phyloP scores from a whole-genome alignment of 1,284 basidiomycete species.

The Boletus hoseneyae region DNA sequence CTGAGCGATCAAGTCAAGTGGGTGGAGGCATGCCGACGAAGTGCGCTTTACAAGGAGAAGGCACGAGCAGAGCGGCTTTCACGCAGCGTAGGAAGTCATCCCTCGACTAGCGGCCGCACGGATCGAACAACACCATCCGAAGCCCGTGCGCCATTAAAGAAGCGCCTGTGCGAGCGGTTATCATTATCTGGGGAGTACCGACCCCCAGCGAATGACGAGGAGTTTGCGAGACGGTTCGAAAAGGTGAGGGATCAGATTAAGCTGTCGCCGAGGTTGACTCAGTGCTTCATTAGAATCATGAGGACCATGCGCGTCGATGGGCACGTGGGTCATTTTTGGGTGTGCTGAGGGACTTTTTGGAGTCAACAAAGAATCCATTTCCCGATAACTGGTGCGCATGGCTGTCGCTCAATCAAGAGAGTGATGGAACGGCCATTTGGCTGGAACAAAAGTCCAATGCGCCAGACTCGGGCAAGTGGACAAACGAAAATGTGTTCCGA shows the following conservation, averaged over 20 bases:
- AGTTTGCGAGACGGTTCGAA: constrained; percentile 59
- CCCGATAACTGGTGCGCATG: constrained; percentile 51
- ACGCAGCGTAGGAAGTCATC: constrained; percentile 19
- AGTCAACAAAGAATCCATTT: constrained; percentile 26
- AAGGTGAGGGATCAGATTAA: constrained; percentile 45
- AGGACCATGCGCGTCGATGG: constrained; percentile 67
- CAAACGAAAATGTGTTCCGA: constrained; percentile 53
- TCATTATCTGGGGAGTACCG: constrained; percentile 46
- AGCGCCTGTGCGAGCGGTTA: constrained; percentile 46
- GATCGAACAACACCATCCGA: constrained; percentile 17
- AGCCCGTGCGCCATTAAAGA: constrained; percentile 40
- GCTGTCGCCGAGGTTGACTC: constrained; percentile 5
- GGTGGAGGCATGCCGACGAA: constrained; percentile 55
- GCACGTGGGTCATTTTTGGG: constrained; percentile 62
- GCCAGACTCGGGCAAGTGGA: constrained; percentile 59
- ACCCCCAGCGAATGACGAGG: constrained; percentile 57
- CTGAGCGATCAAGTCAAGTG: constrained; percentile 47
- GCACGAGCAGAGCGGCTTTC: constrained; percentile 40
- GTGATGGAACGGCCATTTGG: constrained; percentile 75
- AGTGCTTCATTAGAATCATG: constrained; percentile 51
- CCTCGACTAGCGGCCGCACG: constrained; percentile 1
- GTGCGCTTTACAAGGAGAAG: constrained; percentile 56
- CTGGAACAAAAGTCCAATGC: constrained; percentile 68
- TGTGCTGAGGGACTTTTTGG: constrained; percentile 42
- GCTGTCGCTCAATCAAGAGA: constrained; percentile 69